Conservation (phyloP, 2,329 filamentous ascomycete species). For the Venturia asperata region DNA sequence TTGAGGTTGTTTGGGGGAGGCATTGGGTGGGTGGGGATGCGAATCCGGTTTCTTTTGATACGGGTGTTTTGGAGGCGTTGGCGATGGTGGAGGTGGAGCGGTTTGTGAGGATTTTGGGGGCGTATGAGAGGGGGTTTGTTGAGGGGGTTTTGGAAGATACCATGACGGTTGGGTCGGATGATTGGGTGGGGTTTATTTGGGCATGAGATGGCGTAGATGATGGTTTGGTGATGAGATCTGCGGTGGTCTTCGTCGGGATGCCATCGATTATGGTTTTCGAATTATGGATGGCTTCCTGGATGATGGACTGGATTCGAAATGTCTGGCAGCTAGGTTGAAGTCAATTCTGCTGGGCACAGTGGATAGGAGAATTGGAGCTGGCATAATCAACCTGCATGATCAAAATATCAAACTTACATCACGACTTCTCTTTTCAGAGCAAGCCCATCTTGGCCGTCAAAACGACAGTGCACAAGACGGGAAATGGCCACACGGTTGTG, state of each 20-base stretch:
- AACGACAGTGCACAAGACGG: too few species aligned
- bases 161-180: conserved; percentile 1
- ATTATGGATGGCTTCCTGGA: not conserved
- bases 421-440: not conserved
- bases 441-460: too few species aligned
- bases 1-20: not conserved
- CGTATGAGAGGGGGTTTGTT: not conserved
- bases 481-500: too few species aligned
- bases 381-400: too few species aligned
- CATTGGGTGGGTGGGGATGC: not conserved
- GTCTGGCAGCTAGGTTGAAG: too few species aligned
- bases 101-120: conserved; percentile 6
- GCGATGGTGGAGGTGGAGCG: not conserved
- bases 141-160: not conserved
- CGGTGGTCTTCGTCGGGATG: not conserved
- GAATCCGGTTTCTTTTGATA: not conserved
- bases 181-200: conserved; percentile 3
- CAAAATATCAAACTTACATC: not conserved
- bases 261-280: not conserved
- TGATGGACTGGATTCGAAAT: too few species aligned
- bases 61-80: not conserved
- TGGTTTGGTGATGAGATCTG: not conserved
- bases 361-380: too few species aligned
- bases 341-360: too few species aligned
- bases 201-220: too few species aligned